Evolutionary conservation across 176 grass and related monocot genomes (phyloP).

Genomic region (Oryza meridionalis): DNA sequence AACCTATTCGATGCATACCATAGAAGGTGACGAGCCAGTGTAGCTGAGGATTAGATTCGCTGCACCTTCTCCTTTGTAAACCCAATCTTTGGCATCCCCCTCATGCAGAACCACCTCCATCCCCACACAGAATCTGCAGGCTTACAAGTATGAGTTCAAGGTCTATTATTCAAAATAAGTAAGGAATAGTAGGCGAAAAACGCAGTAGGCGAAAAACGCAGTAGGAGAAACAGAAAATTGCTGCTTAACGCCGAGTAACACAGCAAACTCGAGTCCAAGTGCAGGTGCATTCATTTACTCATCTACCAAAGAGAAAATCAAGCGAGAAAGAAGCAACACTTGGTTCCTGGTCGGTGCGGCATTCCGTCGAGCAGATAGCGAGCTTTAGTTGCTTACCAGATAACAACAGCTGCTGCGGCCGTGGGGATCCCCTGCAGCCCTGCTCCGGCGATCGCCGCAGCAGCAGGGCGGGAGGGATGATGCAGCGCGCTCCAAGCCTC

Average conservation of each 20-base stretch:
- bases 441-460: conserved; percentile 15
- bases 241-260: not conserved
- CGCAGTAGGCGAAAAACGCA: not conserved
- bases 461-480: not conserved
- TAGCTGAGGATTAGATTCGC: conserved; percentile 89
- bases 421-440: not conserved
- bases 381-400: conserved; percentile 32
- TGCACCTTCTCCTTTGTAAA: conserved; percentile 94
- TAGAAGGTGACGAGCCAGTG: conserved; percentile 57
- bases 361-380: conserved; percentile 41
- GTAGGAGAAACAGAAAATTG: not conserved
- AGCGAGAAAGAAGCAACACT: conserved; percentile 10
- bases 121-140: conserved; percentile 17
- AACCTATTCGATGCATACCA: conserved; percentile 53
- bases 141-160: not conserved
- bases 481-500: not conserved
- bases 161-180: not conserved
- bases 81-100: conserved; percentile 67
- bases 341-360: not conserved
- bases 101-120: conserved; percentile 57
- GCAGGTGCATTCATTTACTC: not conserved
- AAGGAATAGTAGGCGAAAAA: not conserved
- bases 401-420: not conserved
- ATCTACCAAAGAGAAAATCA: not conserved
- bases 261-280: not conserved